A percentile compares a stretch with the other conserved stretches of the same genome.
phyloP scores from a whole-genome alignment of 2,329 filamentous ascomycete genomes.

The Ophiocordyceps camponoti-floridani region DNA sequence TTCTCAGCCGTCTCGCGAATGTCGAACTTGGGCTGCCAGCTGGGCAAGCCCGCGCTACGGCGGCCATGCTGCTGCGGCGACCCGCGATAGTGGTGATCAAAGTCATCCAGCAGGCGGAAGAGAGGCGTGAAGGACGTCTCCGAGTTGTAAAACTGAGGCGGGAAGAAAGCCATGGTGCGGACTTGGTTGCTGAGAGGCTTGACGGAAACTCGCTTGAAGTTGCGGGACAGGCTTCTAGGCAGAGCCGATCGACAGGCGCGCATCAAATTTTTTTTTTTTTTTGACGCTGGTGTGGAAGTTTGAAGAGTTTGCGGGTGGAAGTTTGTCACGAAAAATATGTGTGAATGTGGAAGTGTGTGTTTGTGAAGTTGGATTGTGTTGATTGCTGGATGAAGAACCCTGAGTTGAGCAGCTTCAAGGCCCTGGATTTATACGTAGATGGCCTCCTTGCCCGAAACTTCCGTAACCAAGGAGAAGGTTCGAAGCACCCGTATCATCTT shows the following conservation, averaged over 20 bases:
- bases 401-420: not conserved
- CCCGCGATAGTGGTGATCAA: slow-evolving; percentile 35
- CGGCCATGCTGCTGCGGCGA: slow-evolving; percentile 8
- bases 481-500: slow-evolving; percentile 4
- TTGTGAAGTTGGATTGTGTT: not conserved
- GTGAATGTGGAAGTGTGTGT: not conserved
- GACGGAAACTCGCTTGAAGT: slow-evolving; percentile 8
- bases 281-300: not conserved
- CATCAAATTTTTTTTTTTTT: slow-evolving; percentile 5
- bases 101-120: slow-evolving; percentile 47
- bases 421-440: slow-evolving; percentile 13
- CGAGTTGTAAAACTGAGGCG: slow-evolving; percentile 28
- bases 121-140: slow-evolving; percentile 38
- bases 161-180: slow-evolving; percentile 42
- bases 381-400: not conserved
- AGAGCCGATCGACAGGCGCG: slow-evolving; percentile 8
- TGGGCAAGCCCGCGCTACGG: slow-evolving; percentile 16
- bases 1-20: slow-evolving; percentile 48
- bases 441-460: slow-evolving; percentile 2
- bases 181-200: slow-evolving; percentile 8
- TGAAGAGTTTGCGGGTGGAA: slow-evolving; percentile 8
- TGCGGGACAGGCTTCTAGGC: slow-evolving; percentile 9
- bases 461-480: slow-evolving; percentile 6
- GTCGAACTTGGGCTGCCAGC: slow-evolving; percentile 65
- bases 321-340: not conserved